A percentile compares a stretch with the other conserved stretches of the same genome.
These are phyloP conservation scores for Debaryomyces singareniensis DNA, from an alignment of 1,139 yeast species.

Conservation along the genomic window DNA sequence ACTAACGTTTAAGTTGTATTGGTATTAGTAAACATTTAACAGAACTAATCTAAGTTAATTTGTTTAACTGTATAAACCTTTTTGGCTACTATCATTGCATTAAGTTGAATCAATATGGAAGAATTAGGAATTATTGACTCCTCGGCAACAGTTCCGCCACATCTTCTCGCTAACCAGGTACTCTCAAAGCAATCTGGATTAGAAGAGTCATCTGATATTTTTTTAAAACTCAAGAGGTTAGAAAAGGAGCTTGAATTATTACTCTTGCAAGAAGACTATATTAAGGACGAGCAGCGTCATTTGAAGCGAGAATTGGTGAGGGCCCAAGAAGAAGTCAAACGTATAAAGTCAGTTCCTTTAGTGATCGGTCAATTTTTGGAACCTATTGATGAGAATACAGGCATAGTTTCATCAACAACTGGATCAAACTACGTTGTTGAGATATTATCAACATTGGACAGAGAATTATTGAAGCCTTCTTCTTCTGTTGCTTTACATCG, in stretches of 20 bases:
- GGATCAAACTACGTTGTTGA: constrained; percentile 97
- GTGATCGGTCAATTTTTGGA: constrained; percentile 98
- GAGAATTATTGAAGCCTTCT: constrained; percentile 90
- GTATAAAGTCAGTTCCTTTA: constrained; percentile 94
- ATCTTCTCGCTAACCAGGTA: constrained; percentile 5
- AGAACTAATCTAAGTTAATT: no score
- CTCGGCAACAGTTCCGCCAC: constrained; percentile 6
- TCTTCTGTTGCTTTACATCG: constrained; percentile 97
- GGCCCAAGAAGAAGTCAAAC: constrained; percentile 97
- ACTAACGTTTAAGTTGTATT: no score
- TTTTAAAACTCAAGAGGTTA: constrained; percentile 74
- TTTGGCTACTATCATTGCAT: no score
- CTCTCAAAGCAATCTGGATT: constrained; percentile 8
- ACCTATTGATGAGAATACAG: constrained; percentile 94
- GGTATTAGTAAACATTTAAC: no score
- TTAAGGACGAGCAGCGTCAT: constrained; percentile 96
- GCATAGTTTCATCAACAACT: constrained; percentile 94
- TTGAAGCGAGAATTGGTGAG: constrained; percentile 88
- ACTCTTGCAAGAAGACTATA: constrained; percentile 86
- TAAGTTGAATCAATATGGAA: no score
- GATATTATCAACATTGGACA: constrained; percentile 86
- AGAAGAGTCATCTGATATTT: constrained; percentile 58
- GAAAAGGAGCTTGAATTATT: constrained; percentile 86
- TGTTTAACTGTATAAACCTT: no score
- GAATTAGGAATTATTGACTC: constrained; percentile 21